A percentile compares a stretch with the other conserved stretches of the same genome.
These are phyloP conservation scores for Neolentinus lepideus DNA, from an alignment of 1,284 basidiomycete genomes.

Conservation along the genomic window DNA sequence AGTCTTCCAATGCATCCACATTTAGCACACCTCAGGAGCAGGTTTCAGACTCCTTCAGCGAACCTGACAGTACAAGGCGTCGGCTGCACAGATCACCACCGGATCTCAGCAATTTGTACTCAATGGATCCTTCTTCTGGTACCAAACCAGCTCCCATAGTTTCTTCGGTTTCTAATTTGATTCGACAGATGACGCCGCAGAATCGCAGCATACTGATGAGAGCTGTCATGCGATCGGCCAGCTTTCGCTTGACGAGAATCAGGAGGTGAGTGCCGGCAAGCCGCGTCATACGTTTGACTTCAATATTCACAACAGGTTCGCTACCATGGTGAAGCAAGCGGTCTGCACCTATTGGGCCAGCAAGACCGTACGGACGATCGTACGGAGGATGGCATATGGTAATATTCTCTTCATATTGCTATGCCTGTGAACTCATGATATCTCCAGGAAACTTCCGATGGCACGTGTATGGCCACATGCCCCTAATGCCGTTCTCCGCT, in stretches of 20 bases:
- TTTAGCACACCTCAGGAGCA: background rate
- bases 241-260: slow-evolving; percentile 74
- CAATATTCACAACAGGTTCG: slow-evolving; percentile 43
- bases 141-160: background rate
- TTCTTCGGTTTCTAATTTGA: background rate
- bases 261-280: slow-evolving; percentile 40
- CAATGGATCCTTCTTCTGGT: slow-evolving; percentile 24
- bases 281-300: slow-evolving; percentile 2
- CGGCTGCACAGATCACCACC: slow-evolving; percentile 28
- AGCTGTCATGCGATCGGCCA: slow-evolving; percentile 64
- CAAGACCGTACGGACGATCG: slow-evolving; percentile 58
- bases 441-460: slow-evolving; percentile 19
- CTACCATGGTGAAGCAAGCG: slow-evolving; percentile 69
- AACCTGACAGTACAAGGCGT: background rate
- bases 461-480: slow-evolving; percentile 66
- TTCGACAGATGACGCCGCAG: background rate
- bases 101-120: slow-evolving; percentile 33
- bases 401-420: slow-evolving; percentile 7
- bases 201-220: slow-evolving; percentile 27
- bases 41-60: slow-evolving; percentile 5
- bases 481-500: slow-evolving; percentile 19
- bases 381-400: slow-evolving; percentile 74
- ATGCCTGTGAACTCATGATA: background rate
- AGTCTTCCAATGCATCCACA: background rate
- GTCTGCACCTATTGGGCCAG: slow-evolving; percentile 67